These are phyloP conservation scores for Pichia sp. DNA, from an alignment of 1,139 yeast genomes.

Conservation along the genomic window DNA sequence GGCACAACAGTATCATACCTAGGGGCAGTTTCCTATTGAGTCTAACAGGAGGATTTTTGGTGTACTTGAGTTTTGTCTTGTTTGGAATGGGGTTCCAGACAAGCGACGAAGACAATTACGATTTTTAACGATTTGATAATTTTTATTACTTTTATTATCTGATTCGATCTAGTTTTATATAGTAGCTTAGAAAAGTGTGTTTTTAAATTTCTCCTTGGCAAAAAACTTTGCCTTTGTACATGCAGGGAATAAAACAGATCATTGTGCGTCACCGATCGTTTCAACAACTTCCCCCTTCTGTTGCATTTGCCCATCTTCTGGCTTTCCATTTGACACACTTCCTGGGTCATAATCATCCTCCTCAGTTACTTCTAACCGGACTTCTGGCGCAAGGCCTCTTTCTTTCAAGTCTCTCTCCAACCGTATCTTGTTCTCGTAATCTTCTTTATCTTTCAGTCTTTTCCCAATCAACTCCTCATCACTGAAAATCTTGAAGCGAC, in stretches of 20 bases:
- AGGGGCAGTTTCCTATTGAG: conserved; percentile 62
- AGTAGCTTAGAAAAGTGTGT: conserved; percentile 11
- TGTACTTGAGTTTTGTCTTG: conserved; percentile 65
- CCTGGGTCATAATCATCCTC: neutral
- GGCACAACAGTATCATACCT: conserved; percentile 54
- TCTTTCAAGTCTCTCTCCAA: conserved; percentile 11
- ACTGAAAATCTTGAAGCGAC: conserved; percentile 48
- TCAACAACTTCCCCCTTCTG: too few relatives aligned
- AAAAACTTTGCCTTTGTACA: too few relatives aligned
- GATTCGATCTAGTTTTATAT: neutral
- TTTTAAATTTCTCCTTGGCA: neutral
- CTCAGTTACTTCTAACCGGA: neutral
- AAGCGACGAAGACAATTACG: conserved; percentile 44
- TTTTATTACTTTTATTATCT: neutral
- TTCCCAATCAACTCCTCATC: conserved; percentile 36
- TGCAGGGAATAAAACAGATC: too few relatives aligned
- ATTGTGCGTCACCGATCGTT: too few relatives aligned
- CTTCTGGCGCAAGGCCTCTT: neutral
- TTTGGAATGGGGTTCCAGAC: conserved; percentile 65
- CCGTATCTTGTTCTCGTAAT: conserved; percentile 13
- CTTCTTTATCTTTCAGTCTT: conserved; percentile 22
- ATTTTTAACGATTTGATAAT: conserved; percentile 21
- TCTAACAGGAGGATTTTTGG: conserved; percentile 63
- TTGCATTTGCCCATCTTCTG: neutral
- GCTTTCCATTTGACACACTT: neutral